Evolutionary conservation across 345 rosid species (phyloP).

Genomic region (Eucalyptus tenuipes): DNA sequence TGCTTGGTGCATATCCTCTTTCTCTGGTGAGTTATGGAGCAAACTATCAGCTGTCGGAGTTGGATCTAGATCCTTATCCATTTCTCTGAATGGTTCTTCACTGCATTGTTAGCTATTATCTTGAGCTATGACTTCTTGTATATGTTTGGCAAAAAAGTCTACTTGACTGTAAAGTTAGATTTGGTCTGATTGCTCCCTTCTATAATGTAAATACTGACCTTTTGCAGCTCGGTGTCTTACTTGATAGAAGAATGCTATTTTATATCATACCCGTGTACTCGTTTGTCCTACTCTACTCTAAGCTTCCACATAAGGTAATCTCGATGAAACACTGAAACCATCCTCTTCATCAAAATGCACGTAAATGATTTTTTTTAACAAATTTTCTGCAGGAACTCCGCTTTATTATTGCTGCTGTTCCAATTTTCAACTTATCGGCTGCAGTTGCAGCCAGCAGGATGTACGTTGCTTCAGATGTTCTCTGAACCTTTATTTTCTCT

Average conservation of each 20-base stretch:
- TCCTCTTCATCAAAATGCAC: not conserved
- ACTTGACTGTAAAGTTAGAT: not conserved
- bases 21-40: slow-evolving; percentile 48
- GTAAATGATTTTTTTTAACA: not conserved
- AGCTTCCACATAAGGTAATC: slow-evolving; percentile 93
- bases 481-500: not conserved
- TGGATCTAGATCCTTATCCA: not conserved
- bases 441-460: slow-evolving; percentile 88
- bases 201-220: not conserved
- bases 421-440: slow-evolving; percentile 87
- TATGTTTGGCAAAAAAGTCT: not conserved
- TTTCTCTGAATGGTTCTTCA: not conserved
- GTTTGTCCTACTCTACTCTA: slow-evolving; percentile 78
- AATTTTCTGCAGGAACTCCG: slow-evolving; percentile 75
- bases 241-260: slow-evolving; percentile 65
- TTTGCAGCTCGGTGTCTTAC: slow-evolving; percentile 67
- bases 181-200: not conserved
- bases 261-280: slow-evolving; percentile 56
- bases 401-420: slow-evolving; percentile 84
- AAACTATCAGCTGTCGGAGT: not conserved
- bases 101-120: not conserved
- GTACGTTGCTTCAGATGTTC: slow-evolving; percentile 17
- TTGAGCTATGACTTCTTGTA: not conserved
- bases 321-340: not conserved
- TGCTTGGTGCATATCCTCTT: slow-evolving; percentile 87